Percentiles rank a stretch among this genome's conserved stretches.
These are phyloP conservation scores for Monosporascus sp. DNA, from an alignment of 2,329 filamentous ascomycete genomes.

Conservation along the genomic window DNA sequence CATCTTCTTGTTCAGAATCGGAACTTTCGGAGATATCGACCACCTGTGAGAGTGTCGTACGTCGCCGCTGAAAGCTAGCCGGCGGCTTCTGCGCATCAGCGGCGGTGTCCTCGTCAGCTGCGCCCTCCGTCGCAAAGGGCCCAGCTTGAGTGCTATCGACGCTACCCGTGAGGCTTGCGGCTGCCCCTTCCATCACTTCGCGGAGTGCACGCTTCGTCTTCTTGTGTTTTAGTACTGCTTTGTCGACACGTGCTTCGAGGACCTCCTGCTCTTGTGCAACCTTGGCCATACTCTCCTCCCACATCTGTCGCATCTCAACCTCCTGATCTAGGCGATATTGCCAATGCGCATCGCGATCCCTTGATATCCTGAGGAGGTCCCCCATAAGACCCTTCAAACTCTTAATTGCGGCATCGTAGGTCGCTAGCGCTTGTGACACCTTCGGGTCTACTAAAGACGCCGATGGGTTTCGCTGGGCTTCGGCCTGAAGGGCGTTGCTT, in stretches of 20 bases:
- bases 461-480: conserved; percentile 63
- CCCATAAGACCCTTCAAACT: conserved; percentile 81
- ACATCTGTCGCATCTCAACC: conserved; percentile 86
- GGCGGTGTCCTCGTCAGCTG: conserved; percentile 28
- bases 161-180: conserved; percentile 32
- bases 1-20: conserved; percentile 71
- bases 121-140: conserved; percentile 22
- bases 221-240: conserved; percentile 85
- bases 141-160: conserved; percentile 17
- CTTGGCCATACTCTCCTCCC: conserved; percentile 98
- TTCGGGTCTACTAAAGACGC: conserved; percentile 71
- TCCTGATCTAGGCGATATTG: conserved; percentile 91
- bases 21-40: conserved; percentile 68
- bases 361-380: conserved; percentile 84
- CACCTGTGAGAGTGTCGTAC: conserved; percentile 64
- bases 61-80: conserved; percentile 45
- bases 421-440: conserved; percentile 69
- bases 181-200: conserved; percentile 64
- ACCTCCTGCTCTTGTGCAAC: conserved; percentile 94
- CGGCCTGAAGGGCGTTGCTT: conserved; percentile 70
- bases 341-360: conserved; percentile 94
- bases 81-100: conserved; percentile 34
- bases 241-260: conserved; percentile 78
- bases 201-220: conserved; percentile 84
- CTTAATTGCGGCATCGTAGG: conserved; percentile 84